Evolutionary conservation across 2,329 filamentous ascomycete genomes (phyloP), one percentile per base, ranked within the genome.

Genomic region (Biscogniauxia mediterranea): DNA sequence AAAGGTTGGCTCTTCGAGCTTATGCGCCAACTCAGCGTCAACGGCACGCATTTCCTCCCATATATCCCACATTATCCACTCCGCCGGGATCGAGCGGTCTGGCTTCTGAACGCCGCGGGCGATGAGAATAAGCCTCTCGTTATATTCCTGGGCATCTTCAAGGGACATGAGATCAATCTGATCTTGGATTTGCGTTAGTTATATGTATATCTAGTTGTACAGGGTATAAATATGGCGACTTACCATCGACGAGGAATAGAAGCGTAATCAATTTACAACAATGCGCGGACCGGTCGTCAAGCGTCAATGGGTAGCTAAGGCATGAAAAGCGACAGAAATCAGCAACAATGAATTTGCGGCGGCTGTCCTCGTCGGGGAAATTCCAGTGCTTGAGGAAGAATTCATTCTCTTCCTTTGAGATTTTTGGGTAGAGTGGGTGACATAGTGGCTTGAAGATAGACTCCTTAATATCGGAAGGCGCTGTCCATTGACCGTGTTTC

Each of bases 191-290:
- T 23, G 17, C 32, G 55, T 54, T 26, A 52, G 20, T 26, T 11
- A 17, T 17, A 9, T 4, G 38, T 17, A 38, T 15, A 15, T 38
- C 32, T 38, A 46, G 17, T 6, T 15, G 2, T 46, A 46, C 15
- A 46, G 38, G 6, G 2, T 46, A 11, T 32, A 32, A 13, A 46
- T 46, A 46, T 42, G 23, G 9, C 21, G 13, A 60, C 71, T 57
- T 66, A 78, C 78, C 78, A 62, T 81, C 78, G 38, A 79, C 73
- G 0, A 80, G 63, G 57, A 80, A 80, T 1, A 79, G 64, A 3
- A 79, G 38, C 0, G 77, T 76, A 5, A 79, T 60, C 1, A 81
- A 66, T 6, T 68, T 61, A 63, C 76, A 78, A 1, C 74, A 76
- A 56, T 71, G 76, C 9, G 64, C 51, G 38, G 80, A 78, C 3